Percentiles rank a stretch among this genome's conserved stretches.
phyloP scores from a whole-genome alignment of 108 stramenopile species.

The Conticribra guillardii region DNA sequence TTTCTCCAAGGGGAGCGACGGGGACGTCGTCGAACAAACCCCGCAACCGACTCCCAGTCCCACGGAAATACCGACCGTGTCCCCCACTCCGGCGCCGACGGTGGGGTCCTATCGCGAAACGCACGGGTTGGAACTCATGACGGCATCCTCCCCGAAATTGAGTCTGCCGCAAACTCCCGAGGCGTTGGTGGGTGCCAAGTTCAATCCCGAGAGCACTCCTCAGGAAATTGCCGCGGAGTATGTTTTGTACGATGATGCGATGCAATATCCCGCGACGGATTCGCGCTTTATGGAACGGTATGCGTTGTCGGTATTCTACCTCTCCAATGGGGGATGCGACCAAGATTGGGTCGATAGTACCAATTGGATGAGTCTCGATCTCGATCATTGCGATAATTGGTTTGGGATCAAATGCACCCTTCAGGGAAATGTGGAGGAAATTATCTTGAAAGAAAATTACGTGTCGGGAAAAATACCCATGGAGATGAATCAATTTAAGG shows the following conservation, averaged over 20 bases:
- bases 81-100: slow-evolving; percentile 15
- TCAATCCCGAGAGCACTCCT: slow-evolving; percentile 18
- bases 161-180: slow-evolving; percentile 27
- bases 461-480: slow-evolving; percentile 27
- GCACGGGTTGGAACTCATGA: slow-evolving; percentile 28
- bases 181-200: slow-evolving; percentile 29
- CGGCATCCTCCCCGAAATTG: slow-evolving; percentile 4
- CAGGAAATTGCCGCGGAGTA: slow-evolving; percentile 45
- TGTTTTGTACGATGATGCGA: slow-evolving; percentile 37
- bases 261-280: slow-evolving; percentile 25
- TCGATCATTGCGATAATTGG: slow-evolving; percentile 46
- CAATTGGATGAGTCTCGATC: slow-evolving; percentile 23
- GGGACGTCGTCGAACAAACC: neutral
- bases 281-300: slow-evolving; percentile 42
- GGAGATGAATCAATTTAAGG: slow-evolving; percentile 20
- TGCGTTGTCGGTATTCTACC: slow-evolving; percentile 31
- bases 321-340: slow-evolving; percentile 37
- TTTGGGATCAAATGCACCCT: slow-evolving; percentile 35
- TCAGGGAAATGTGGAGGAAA: slow-evolving; percentile 26
- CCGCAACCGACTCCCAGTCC: slow-evolving; percentile 1
- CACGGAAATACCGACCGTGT: slow-evolving; percentile 3
- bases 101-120: slow-evolving; percentile 10
- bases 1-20: slow-evolving; percentile 17
- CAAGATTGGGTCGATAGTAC: slow-evolving; percentile 27
- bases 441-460: slow-evolving; percentile 25